Conservation (phyloP, 202 grass and related monocot genomes). For the Eragrostis tef region DNA sequence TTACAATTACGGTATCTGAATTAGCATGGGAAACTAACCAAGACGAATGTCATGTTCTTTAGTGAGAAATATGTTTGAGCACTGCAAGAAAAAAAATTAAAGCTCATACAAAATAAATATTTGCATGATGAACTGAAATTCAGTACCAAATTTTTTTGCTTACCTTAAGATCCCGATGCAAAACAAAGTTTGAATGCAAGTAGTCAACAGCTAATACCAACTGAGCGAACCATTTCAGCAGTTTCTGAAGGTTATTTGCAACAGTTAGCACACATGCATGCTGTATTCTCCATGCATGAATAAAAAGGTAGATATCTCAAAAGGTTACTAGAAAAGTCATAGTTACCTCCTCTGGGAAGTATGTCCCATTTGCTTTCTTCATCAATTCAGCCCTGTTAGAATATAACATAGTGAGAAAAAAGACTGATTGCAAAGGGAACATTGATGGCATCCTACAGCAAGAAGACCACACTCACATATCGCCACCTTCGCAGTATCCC, state of each 20-base stretch:
- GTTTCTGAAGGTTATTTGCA: slow-evolving; percentile 66
- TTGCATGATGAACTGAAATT: slow-evolving; percentile 24
- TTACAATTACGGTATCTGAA: slow-evolving; percentile 33
- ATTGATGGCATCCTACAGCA: slow-evolving; percentile 18
- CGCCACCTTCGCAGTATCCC: slow-evolving; percentile 97
- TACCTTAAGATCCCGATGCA: slow-evolving; percentile 97
- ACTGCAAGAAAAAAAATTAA: slow-evolving; percentile 58
- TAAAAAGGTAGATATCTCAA: neutral
- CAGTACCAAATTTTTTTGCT: slow-evolving; percentile 10
- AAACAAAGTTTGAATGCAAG: slow-evolving; percentile 96
- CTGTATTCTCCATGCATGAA: neutral
- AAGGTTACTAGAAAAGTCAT: neutral
- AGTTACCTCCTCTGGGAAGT: slow-evolving; percentile 91
- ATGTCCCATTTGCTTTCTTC: slow-evolving; percentile 85
- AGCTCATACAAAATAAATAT: slow-evolving; percentile 11
- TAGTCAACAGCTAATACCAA: slow-evolving; percentile 91
- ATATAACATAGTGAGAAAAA: slow-evolving; percentile 33
- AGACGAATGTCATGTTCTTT: slow-evolving; percentile 97
- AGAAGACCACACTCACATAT: slow-evolving; percentile 71
- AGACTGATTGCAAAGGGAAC: slow-evolving; percentile 18
- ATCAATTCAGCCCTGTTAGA: slow-evolving; percentile 85
- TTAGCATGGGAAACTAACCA: slow-evolving; percentile 65
- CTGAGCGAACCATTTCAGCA: slow-evolving; percentile 93
- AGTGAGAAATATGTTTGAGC: slow-evolving; percentile 99
- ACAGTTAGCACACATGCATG: slow-evolving; percentile 48